Percentiles rank a stretch among this genome's conserved stretches.
phyloP scores from a whole-genome alignment of 768 basidiomycete genomes.

The Phanerodontia chrysosporium region DNA sequence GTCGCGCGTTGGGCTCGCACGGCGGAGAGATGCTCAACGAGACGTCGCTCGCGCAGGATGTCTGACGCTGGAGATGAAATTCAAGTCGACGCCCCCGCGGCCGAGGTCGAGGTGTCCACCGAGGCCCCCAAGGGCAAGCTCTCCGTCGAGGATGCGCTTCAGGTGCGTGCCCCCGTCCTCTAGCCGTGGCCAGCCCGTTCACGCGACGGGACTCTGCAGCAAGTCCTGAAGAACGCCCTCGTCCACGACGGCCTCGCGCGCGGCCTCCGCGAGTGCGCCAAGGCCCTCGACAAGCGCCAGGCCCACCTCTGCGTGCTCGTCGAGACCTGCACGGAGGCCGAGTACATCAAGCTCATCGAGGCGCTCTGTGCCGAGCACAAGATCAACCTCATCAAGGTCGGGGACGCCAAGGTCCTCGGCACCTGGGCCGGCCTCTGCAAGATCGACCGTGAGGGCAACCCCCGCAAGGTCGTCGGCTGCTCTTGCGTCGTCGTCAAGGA shows the following conservation, averaged over 20 bases:
- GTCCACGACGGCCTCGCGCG: constrained; percentile 98
- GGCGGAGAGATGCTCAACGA: neutral
- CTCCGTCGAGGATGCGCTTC: constrained; percentile 91
- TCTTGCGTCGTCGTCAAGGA: constrained; percentile 97
- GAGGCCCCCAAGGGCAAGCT: constrained; percentile 95
- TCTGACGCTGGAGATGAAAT: constrained; percentile 99
- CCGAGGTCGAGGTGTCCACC: constrained; percentile 76
- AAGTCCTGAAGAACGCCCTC: constrained; percentile 98
- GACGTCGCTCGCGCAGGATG: constrained; percentile 49
- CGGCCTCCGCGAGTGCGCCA: constrained; percentile 95
- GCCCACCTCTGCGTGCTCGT: constrained; percentile 98
- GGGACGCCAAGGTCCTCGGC: constrained; percentile 95
- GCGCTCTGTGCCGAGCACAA: constrained; percentile 99
- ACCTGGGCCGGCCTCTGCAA: constrained; percentile 99
- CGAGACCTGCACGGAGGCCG: constrained; percentile 98
- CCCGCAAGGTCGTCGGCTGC: constrained; percentile 92
- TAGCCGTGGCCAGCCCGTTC: neutral
- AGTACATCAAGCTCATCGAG: constrained; percentile 99
- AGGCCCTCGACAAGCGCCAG: constrained; percentile 97
- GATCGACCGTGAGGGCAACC: constrained; percentile 98
- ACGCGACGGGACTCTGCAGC: constrained; percentile 41
- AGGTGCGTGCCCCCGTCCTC: constrained; percentile 40
- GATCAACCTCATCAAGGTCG: constrained; percentile 99
- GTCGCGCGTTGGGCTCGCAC: neutral
- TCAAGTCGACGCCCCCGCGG: constrained; percentile 59